A percentile compares a stretch with the other conserved stretches of the same genome.
phyloP scores from a whole-genome alignment of 345 rosid species.

The Lenwebbia sp. region DNA sequence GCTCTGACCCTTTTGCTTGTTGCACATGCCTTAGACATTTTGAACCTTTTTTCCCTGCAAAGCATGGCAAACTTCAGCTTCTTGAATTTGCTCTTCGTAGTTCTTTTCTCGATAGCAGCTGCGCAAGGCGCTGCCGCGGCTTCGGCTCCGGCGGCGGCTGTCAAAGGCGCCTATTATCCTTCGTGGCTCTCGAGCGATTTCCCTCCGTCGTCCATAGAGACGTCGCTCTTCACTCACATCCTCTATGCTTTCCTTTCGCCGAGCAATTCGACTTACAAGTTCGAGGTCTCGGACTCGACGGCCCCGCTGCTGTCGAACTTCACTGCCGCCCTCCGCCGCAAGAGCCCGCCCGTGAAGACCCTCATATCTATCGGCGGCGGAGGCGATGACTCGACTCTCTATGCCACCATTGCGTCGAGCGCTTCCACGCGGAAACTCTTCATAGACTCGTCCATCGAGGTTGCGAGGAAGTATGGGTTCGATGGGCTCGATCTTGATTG shows the following conservation, averaged over 20 bases:
- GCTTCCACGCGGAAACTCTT: conserved; percentile 3
- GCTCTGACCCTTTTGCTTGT: background rate
- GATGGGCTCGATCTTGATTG: conserved; percentile 22
- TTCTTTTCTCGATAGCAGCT: background rate
- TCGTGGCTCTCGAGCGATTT: background rate
- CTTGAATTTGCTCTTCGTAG: background rate
- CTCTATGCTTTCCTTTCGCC: conserved; percentile 11
- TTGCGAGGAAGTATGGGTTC: conserved; percentile 10
- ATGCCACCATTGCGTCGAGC: conserved; percentile 3
- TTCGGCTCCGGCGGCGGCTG: background rate
- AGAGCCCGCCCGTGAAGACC: conserved; percentile 13
- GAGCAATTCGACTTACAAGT: conserved; percentile 3
- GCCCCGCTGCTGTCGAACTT: conserved; percentile 1
- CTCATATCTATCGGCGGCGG: conserved; percentile 20
- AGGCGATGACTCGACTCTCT: background rate
- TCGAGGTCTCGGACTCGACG: background rate
- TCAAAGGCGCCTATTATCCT: conserved; percentile 23
- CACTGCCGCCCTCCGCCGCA: conserved; percentile 1
- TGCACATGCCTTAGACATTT: background rate
- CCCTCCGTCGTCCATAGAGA: conserved; percentile 16
- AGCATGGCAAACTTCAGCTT: background rate
- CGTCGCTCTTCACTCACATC: conserved; percentile 17
- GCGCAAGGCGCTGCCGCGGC: background rate
- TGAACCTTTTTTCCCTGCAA: background rate
- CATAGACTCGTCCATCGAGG: conserved; percentile 10